Conservation (phyloP, 2,329 filamentous ascomycete genomes). For the Trichoderma sp. region DNA sequence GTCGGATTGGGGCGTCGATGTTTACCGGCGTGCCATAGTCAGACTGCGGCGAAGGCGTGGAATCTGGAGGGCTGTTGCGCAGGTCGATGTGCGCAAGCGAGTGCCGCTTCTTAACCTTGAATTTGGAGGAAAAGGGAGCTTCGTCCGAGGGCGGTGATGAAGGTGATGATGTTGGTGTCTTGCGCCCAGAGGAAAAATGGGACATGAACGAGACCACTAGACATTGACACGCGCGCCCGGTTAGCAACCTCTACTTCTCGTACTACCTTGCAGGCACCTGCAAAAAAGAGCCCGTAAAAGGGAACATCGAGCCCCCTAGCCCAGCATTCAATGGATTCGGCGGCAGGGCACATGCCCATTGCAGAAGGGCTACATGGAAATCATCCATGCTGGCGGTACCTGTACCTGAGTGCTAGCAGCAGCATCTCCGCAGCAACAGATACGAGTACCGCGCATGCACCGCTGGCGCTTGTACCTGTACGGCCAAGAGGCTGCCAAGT, state of each 20-base stretch:
- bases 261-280: not conserved
- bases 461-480: not conserved
- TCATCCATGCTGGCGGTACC: not conserved
- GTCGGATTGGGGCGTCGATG: conserved; percentile 47
- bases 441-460: not conserved
- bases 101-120: conserved; percentile 36
- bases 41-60: conserved; percentile 41
- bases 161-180: conserved; percentile 48
- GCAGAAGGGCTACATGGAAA: not conserved
- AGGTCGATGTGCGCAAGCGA: conserved; percentile 40
- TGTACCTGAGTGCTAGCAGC: not conserved
- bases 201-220: conserved; percentile 88
- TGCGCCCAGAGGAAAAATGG: conserved; percentile 63
- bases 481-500: not conserved
- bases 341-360: not conserved
- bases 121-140: conserved; percentile 29
- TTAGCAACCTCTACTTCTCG: not conserved
- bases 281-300: not conserved
- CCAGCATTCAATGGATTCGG: not conserved
- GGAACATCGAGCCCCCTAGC: not conserved
- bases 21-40: conserved; percentile 50
- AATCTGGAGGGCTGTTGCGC: conserved; percentile 37
- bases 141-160: conserved; percentile 47
- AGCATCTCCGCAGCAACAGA: not conserved
- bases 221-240: not conserved